Evolutionary conservation across 495 filamentous ascomycete genomes (phyloP), one percentile per base, ranked within the genome.

Genomic region (Lophiotrema nucula): DNA sequence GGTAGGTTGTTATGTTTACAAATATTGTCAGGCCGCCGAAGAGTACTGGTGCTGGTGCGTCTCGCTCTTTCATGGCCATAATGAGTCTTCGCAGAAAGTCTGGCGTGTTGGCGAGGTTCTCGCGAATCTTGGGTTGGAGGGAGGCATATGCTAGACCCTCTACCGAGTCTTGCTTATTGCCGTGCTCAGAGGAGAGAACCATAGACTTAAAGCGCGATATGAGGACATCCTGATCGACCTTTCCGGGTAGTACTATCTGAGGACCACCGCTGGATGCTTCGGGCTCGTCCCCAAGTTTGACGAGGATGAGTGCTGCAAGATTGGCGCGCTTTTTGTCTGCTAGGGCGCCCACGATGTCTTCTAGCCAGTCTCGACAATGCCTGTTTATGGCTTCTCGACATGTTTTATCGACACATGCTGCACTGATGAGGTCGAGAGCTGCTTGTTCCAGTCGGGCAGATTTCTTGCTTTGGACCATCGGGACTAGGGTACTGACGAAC

Each of bases 131-230:
- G 6, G 92, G 83, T 64, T 88, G 87, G 18, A 96, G 77, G 4
- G 91, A 93, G 3, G 88, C 83, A 69, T 92, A 97, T 21, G 92
- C 93, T 53, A 98, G 76, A n/a, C 92, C 95, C 69, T 98, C 93
- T 26, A 98, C 82, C 3, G 90, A 85, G 64, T 83, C 80, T 41
- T 88, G 76, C 39, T 76, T 74, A 38, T 76, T 75, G 49, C 79
- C 75, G 53, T 82, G 77, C 37, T 83, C 76, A 35, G 79, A 75
- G 31, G 78, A 81, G 33, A 87, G 69, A 58, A 96, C 83, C 76
- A 92, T 82, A 58, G 78, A 78, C 68, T 84, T 90, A 67, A 98
- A 92, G 70, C 85, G 83, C 55, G 80, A 75, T 27, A 92, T 85
- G 37, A 97, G 77, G 37, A 91, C 87, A 16, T 68, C 69, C 25